A percentile compares a stretch with the other conserved stretches of the same genome.
phyloP scores from a whole-genome alignment of 305 asterid genomes.

The Salvia sclarea region DNA sequence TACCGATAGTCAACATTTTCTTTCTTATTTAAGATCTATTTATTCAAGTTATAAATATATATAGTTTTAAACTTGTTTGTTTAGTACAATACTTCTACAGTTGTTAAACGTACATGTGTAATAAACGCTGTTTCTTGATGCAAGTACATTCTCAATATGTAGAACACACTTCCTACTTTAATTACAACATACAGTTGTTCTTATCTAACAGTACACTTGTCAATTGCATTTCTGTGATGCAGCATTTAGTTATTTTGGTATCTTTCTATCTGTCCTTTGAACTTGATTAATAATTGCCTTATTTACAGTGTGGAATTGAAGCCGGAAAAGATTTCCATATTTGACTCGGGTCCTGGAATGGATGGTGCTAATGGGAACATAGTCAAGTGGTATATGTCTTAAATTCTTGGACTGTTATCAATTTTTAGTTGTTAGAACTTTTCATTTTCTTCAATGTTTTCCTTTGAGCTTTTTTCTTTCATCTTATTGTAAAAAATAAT shows the following conservation, averaged over 20 bases:
- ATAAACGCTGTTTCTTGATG: background rate
- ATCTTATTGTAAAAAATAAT: background rate
- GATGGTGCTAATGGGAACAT: slow-evolving; percentile 65
- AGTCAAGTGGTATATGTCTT: slow-evolving; percentile 58
- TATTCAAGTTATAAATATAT: background rate
- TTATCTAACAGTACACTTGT: background rate
- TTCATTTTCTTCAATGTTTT: background rate
- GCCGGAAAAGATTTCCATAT: slow-evolving; percentile 46
- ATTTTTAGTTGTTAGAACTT: slow-evolving; percentile 8
- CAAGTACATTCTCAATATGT: background rate
- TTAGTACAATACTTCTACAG: background rate
- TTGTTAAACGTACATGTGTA: background rate
- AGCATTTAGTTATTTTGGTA: background rate
- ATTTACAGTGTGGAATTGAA: slow-evolving; percentile 50
- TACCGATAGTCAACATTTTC: background rate
- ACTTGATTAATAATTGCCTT: slow-evolving; percentile 30
- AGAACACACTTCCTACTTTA: background rate
- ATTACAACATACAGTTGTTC: background rate
- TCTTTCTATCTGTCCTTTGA: background rate
- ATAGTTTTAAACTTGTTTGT: background rate
- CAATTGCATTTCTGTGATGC: background rate
- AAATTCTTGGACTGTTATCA: slow-evolving; percentile 5
- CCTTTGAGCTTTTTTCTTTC: slow-evolving; percentile 5
- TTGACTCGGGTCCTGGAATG: slow-evolving; percentile 82
- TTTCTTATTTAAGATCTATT: background rate